Percentiles rank a stretch among this genome's conserved stretches.
Conservation (phyloP, 2,329 filamentous ascomycete genomes). For the Phialocephala sp. region DNA sequence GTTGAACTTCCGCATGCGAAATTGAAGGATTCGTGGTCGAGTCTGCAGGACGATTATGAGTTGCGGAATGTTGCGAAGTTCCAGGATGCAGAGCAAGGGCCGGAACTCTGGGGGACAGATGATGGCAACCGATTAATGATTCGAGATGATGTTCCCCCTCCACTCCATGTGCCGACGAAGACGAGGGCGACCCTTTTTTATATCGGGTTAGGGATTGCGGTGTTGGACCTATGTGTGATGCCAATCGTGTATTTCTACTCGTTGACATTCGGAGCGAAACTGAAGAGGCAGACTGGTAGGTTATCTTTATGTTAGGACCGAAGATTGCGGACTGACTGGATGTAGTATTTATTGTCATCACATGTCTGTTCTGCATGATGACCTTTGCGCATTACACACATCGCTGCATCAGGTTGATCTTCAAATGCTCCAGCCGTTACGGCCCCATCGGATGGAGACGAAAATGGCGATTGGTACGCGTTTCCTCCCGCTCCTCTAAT, state of each 20-base stretch:
- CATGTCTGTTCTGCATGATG: constrained; percentile 20
- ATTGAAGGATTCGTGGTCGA: background rate
- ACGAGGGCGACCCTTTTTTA: background rate
- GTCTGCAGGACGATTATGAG: constrained; percentile 12
- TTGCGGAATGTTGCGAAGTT: constrained; percentile 7
- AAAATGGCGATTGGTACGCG: constrained; percentile 10
- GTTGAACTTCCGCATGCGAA: background rate
- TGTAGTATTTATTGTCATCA: constrained; percentile 18
- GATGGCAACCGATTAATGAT: background rate
- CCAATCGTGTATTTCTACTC: constrained; percentile 13
- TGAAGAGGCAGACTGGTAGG: constrained; percentile 6
- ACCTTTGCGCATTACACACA: constrained; percentile 22
- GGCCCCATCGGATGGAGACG: constrained; percentile 17
- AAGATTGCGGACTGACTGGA: background rate
- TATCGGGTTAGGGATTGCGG: constrained; percentile 1
- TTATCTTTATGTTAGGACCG: background rate
- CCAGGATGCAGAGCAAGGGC: background rate
- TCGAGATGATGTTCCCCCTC: background rate
- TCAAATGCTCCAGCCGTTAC: constrained; percentile 17
- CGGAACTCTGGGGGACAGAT: background rate
- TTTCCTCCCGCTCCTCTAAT: background rate
- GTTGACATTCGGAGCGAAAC: constrained; percentile 3
- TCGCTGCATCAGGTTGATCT: constrained; percentile 11
- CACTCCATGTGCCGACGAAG: constrained; percentile 3
- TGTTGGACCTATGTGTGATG: constrained; percentile 7